Evolutionary conservation across 2,329 filamentous ascomycete genomes (phyloP).

Genomic region (Cladorrhinum sp.): DNA sequence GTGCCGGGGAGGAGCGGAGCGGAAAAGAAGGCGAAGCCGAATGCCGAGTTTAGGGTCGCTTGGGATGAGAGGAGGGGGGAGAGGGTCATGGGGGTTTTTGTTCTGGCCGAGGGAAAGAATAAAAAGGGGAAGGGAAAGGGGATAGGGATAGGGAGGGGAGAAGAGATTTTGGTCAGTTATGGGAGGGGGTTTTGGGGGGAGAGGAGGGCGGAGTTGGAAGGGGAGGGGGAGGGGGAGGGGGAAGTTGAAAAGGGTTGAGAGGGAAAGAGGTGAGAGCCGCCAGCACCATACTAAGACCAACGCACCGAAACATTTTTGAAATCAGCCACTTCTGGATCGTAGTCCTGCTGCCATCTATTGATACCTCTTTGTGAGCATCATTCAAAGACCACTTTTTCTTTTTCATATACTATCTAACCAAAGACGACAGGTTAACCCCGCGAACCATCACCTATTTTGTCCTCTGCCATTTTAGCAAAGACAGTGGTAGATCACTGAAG

Average conservation of each 20-base stretch:
- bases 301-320: too few species aligned
- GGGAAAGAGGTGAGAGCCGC: too few species aligned
- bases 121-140: slow-evolving; percentile 33
- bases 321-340: too few species aligned
- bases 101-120: slow-evolving; percentile 45
- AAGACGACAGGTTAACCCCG: too few species aligned
- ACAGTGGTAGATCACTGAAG: too few species aligned
- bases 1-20: slow-evolving; percentile 36
- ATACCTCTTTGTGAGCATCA: too few species aligned
- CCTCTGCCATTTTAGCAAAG: too few species aligned
- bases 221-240: not conserved
- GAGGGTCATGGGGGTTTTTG: slow-evolving; percentile 58
- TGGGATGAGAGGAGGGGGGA: slow-evolving; percentile 54
- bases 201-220: slow-evolving; percentile 33
- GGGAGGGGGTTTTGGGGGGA: slow-evolving; percentile 65
- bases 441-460: too few species aligned
- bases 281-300: too few species aligned
- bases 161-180: slow-evolving; percentile 56
- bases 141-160: slow-evolving; percentile 34
- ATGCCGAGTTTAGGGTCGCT: slow-evolving; percentile 58
- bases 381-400: too few species aligned
- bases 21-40: slow-evolving; percentile 38
- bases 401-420: too few species aligned
- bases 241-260: not conserved
- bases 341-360: too few species aligned